These are phyloP conservation scores for Phlyctochytrium planicorne DNA, from an alignment of 192 early-diverging fungal genomes.

Conservation along the genomic window DNA sequence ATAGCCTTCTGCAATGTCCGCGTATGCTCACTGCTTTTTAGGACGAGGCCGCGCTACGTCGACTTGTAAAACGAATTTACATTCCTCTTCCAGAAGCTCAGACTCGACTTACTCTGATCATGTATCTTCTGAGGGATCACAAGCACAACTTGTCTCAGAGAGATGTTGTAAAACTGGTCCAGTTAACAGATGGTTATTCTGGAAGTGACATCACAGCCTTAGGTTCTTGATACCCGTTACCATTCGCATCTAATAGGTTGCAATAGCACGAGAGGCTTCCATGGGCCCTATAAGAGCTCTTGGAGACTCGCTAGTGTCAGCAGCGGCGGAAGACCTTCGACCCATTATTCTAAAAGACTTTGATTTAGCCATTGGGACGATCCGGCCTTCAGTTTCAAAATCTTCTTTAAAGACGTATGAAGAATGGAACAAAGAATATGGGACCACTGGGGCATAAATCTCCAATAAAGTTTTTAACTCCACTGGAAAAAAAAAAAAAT, in stretches of 20 bases:
- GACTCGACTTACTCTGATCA: conserved; percentile 42
- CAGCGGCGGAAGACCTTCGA: conserved; percentile 35
- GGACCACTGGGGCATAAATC: conserved; percentile 35
- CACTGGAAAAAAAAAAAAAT: too few relatives aligned
- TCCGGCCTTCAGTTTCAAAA: conserved; percentile 43
- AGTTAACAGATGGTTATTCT: conserved; percentile 49
- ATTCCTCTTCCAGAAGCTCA: conserved; percentile 54
- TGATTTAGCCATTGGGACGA: conserved; percentile 30
- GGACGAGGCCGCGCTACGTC: conserved; percentile 54
- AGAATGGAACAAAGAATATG: conserved; percentile 46
- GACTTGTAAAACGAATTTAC: conserved; percentile 56
- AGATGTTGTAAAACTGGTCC: conserved; percentile 35
- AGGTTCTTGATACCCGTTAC: conserved; percentile 21
- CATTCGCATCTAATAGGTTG: not conserved
- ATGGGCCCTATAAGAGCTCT: conserved; percentile 51
- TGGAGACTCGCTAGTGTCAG: conserved; percentile 40
- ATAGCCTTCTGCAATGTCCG: conserved; percentile 1
- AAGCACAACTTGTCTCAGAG: conserved; percentile 24
- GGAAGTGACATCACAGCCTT: conserved; percentile 53
- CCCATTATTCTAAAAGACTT: conserved; percentile 44
- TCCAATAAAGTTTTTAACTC: too few relatives aligned
- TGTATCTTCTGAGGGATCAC: conserved; percentile 39
- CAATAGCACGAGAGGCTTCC: conserved; percentile 52
- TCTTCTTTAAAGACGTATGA: conserved; percentile 34
- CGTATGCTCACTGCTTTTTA: conserved; percentile 24